Base-by-base conservation (phyloP, 2,329 filamentous ascomycete species). In the Byssoonygena ceratinophila region DNA sequence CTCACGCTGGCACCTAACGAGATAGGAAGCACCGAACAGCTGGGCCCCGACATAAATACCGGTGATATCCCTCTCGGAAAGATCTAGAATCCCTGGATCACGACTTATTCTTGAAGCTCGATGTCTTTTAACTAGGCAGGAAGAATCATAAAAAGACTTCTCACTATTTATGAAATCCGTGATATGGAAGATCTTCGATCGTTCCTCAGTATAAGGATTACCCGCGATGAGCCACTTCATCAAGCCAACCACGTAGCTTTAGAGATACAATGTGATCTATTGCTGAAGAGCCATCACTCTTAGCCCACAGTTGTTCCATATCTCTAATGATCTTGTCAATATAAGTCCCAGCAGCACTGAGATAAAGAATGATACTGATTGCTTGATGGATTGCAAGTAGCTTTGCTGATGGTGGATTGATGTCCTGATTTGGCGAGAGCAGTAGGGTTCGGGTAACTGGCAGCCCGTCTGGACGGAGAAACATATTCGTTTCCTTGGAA, bases 381-480 rank as follows among this genome's bases (percentile, higher is more conserved):
- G 57, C 54, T 12, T 46, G 39, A 45, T 60, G 58, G 34, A 60
- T 51, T 46, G 54, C 55, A 44, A 57, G 57, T 37, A 61, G 47
- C 44, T 56, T 53, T 27, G 52, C 53, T 36, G 60, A 59, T 56
- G 60, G 46, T 49, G 60, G 63, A 59, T 63, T 62, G 57, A 59
- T 60, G 20, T 64, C 65, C 39, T 60, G 59, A 62, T 52, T 46
- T n/a, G 40, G 20, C 23, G 53, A 63, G 18, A 64, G 55, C 31
- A 54, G 55, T 41, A 53, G 47, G 5, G 53, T 58, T 34, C 58
- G 44, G 25, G 52, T 46, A 44, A 58, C 41, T 47, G 53, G 56
- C n/a, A 58, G 23, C 47, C 48, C 44, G 16, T 14, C 25, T 41
- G 44, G 48, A 44, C 43, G 45, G 16, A 23, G 31, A 5, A 52